Evolutionary conservation across 1,284 basidiomycete genomes (phyloP).

Genomic region (Tremellales sp.): DNA sequence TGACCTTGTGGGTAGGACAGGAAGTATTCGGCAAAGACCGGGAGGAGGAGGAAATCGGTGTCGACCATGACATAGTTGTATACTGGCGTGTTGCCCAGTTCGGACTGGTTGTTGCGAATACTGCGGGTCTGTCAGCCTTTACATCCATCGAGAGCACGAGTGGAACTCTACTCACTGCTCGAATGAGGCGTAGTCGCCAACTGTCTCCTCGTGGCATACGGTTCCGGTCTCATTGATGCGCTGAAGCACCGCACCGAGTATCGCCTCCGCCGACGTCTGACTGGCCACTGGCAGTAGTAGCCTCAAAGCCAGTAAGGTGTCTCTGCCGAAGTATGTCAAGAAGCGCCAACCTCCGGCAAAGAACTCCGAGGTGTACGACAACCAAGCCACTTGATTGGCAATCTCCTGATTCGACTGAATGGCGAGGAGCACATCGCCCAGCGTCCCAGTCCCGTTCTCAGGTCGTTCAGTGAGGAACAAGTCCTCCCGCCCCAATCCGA

Average conservation of each 20-base stretch:
- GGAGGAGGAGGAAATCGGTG: slow-evolving; percentile 52
- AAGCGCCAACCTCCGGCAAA: slow-evolving; percentile 54
- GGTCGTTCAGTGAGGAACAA: slow-evolving; percentile 42
- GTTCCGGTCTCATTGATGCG: slow-evolving; percentile 48
- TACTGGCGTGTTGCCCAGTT: slow-evolving; percentile 48
- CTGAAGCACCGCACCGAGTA: slow-evolving; percentile 51
- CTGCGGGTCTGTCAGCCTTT: slow-evolving; percentile 16
- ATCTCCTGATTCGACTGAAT: slow-evolving; percentile 32
- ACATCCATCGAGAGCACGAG: background rate
- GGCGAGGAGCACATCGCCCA: slow-evolving; percentile 34
- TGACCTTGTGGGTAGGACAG: slow-evolving; percentile 44
- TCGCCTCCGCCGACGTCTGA: slow-evolving; percentile 48
- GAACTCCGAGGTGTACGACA: slow-evolving; percentile 47
- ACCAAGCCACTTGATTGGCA: slow-evolving; percentile 45
- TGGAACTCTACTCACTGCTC: slow-evolving; percentile 3
- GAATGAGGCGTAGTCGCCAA: slow-evolving; percentile 34
- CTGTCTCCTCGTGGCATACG: slow-evolving; percentile 53
- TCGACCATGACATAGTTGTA: slow-evolving; percentile 52
- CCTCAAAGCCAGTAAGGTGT: slow-evolving; percentile 51
- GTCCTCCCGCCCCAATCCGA: slow-evolving; percentile 39
- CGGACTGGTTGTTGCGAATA: slow-evolving; percentile 45
- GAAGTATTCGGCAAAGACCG: slow-evolving; percentile 50
- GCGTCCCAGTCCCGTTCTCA: slow-evolving; percentile 21
- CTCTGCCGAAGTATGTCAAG: slow-evolving; percentile 51
- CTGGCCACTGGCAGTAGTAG: slow-evolving; percentile 50